Evolutionary conservation across 192 early-diverging fungal species (phyloP), one percentile per base, ranked within the genome.

Genomic region (Mortierella claussenii): DNA sequence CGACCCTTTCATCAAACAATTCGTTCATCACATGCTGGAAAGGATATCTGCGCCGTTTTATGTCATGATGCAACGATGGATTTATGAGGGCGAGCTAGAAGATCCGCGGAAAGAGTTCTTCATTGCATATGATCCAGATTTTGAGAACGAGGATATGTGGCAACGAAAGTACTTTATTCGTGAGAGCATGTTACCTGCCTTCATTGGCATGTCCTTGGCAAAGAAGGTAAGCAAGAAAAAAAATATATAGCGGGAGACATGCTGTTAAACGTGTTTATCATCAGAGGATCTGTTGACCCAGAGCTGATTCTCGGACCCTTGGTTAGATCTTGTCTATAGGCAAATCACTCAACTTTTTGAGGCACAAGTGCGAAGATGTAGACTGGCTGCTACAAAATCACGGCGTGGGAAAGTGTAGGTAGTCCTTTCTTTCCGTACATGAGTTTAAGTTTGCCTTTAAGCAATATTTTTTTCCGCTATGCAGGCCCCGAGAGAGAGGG

Each of bases 41-140:
- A 49, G 89, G 83, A 85, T 93, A 2, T 90, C 95, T 0, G 82
- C 80, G 34, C 97, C 97, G n/a, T 97, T 99, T 73, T 96, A 89
- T 69, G 86, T 88, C 55, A 96, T 95, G 84, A 83, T 99, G 18
- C 86, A 87, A 51, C 86, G 88, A 31, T 99, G 97, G 97, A 88
- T 99, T 18, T 95, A 92, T 34, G 91, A 94, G 56, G 97, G 97
- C 30, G 96, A 97, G 79, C 82, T 99, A 42, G 89, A 91, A 21
- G 97, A 99, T 74, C 94, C 94, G 20, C 91, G 92, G 68, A 84
- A 84, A 28, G 97, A 99, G 80, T 99, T 97, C 63, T 99, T 98
- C 78, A 90, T 98, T 13, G 81, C 81, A 3, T 75, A 63, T 32
- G 83, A 91, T 63, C 71, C 64, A 7, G 70, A 80, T 28, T 82